phyloP scores from a whole-genome alignment of 805 yeast species.

The Saturnispora dispora region DNA sequence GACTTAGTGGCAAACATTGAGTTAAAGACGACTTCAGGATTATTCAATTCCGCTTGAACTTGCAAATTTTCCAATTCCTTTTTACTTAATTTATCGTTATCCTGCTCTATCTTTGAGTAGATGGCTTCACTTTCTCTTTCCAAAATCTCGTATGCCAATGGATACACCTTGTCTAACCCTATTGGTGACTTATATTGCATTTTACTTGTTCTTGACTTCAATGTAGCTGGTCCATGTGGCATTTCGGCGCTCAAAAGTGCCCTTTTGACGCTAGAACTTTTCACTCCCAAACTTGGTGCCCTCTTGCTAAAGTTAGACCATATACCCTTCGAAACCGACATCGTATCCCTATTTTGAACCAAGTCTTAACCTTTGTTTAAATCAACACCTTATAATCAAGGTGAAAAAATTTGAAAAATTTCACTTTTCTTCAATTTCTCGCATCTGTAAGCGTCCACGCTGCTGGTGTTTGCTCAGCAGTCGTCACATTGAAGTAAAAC shows the following conservation, averaged over 20 bases:
- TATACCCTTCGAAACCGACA: constrained; percentile 25
- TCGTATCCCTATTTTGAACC: not conserved
- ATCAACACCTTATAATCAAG: not conserved
- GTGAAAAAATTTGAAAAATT: not conserved
- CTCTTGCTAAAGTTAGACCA: constrained; percentile 31
- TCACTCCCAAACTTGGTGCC: constrained; percentile 25
- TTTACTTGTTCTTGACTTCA: constrained; percentile 35
- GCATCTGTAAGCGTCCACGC: not conserved
- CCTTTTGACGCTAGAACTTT: constrained; percentile 19
- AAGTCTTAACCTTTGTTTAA: not conserved
- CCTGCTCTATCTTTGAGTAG: constrained; percentile 33
- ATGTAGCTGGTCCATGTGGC: constrained; percentile 45
- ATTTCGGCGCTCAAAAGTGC: constrained; percentile 26
- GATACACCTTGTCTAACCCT: constrained; percentile 64
- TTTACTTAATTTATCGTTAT: constrained; percentile 21
- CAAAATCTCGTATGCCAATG: constrained; percentile 53
- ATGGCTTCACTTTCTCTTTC: constrained; percentile 34
- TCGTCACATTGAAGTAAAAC: not conserved
- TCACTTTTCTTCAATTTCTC: not conserved
- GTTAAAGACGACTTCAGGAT: constrained; percentile 82
- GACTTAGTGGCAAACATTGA: constrained; percentile 37
- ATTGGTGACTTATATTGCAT: constrained; percentile 56
- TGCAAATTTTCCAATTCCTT: constrained; percentile 27
- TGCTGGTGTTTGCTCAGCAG: not conserved
- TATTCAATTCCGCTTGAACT: constrained; percentile 57